phyloP scores from a whole-genome alignment of 495 filamentous ascomycete species.

The Bombardia bombarda region DNA sequence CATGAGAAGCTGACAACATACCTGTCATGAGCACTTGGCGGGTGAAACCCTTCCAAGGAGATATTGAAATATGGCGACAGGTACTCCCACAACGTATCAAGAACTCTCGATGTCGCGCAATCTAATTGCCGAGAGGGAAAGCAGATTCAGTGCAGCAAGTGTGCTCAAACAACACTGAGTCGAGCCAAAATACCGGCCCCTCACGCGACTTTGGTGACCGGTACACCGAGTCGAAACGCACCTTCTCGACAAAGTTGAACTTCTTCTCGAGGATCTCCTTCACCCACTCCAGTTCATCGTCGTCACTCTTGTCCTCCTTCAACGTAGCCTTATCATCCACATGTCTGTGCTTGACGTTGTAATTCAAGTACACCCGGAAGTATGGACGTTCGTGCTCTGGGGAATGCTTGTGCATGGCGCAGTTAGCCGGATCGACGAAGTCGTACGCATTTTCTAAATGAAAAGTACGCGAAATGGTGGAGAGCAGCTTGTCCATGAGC shows the following conservation, averaged over 20 bases:
- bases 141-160: too few relatives aligned
- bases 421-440: constrained; percentile 19
- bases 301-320: constrained; percentile 3
- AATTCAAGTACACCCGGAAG: constrained; percentile 19
- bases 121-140: too few relatives aligned
- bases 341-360: constrained; percentile 14
- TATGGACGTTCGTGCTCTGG: constrained; percentile 14
- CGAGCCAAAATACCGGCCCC: constrained; percentile 14
- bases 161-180: constrained; percentile 21
- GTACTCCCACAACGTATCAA: too few relatives aligned
- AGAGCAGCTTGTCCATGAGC: constrained; percentile 28
- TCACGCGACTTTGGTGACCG: constrained; percentile 5
- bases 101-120: too few relatives aligned
- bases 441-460: constrained; percentile 15
- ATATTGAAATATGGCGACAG: too few relatives aligned
- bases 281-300: constrained; percentile 22
- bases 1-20: too few relatives aligned
- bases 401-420: constrained; percentile 11
- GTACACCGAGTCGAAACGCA: constrained; percentile 9
- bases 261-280: constrained; percentile 13
- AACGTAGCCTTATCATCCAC: constrained; percentile 1
- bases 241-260: constrained; percentile 15
- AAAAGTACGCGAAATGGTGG: constrained; percentile 17
- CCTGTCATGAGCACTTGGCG: too few relatives aligned
- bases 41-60: too few relatives aligned